A percentile compares a stretch with the other conserved stretches of the same genome.
These are phyloP conservation scores for Thalassiosira livingstoniorum DNA, from an alignment of 352 stramenopile species.

Conservation along the genomic window DNA sequence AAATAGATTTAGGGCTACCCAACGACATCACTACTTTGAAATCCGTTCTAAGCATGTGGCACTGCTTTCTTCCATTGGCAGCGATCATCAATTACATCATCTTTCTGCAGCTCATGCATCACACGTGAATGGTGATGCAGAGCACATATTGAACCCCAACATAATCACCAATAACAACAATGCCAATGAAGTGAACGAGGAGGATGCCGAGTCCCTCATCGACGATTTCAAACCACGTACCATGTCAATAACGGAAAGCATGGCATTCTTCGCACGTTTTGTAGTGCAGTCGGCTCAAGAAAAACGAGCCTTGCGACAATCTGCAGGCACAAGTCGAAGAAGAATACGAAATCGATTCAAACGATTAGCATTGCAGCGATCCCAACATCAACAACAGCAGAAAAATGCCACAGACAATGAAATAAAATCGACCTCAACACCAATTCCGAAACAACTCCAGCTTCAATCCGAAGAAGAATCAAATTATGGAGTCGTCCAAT, in stretches of 20 bases:
- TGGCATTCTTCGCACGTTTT: conserved; percentile 52
- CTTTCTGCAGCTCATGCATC: no score
- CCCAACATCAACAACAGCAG: not conserved
- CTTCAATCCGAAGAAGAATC: conserved; percentile 27
- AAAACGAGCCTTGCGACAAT: conserved; percentile 25
- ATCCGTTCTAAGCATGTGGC: no score
- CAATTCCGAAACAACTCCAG: not conserved
- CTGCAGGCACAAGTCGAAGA: conserved; percentile 25
- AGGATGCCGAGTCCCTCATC: not conserved
- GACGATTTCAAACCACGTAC: conserved; percentile 57
- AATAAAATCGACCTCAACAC: conserved; percentile 4
- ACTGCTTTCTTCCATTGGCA: no score
- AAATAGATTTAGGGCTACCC: no score
- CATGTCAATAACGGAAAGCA: conserved; percentile 50
- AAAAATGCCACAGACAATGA: not conserved
- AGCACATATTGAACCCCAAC: no score
- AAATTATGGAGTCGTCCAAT: not conserved
- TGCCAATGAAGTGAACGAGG: conserved; percentile 1
- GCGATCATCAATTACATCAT: no score
- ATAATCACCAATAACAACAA: not conserved
- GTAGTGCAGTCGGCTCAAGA: conserved; percentile 44
- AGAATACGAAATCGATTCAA: conserved; percentile 36
- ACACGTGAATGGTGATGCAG: no score
- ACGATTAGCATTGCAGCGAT: conserved; percentile 22
- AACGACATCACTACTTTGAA: no score